phyloP scores from a whole-genome alignment of 495 filamentous ascomycete genomes.

The Hamigera avellanea region DNA sequence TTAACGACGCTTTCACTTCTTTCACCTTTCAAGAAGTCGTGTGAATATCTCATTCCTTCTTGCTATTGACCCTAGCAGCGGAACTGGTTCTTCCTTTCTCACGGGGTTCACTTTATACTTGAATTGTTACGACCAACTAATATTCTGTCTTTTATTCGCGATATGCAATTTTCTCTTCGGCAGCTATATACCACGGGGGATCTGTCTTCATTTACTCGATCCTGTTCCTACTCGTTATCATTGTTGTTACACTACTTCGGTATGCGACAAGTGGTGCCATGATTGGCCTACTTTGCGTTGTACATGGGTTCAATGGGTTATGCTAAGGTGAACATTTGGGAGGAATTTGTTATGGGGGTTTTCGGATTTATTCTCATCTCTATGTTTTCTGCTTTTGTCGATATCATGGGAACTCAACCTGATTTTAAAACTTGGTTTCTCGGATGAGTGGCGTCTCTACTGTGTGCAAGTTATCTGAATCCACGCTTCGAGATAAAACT shows the following conservation, averaged over 20 bases:
- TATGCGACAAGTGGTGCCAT: no score
- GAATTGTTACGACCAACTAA: conserved; percentile 14
- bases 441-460: no score
- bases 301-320: conserved; percentile 2
- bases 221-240: conserved; percentile 1
- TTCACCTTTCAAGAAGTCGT: neutral
- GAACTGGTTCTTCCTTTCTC: conserved; percentile 14
- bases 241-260: conserved; percentile 3
- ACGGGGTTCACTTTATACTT: neutral
- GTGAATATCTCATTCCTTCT: neutral
- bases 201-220: conserved; percentile 7
- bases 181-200: conserved; percentile 21
- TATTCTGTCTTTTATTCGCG: conserved; percentile 17
- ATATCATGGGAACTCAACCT: no score
- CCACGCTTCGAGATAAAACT: no score
- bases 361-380: neutral
- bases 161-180: conserved; percentile 6
- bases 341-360: neutral
- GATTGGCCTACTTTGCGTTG: no score
- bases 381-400: neutral
- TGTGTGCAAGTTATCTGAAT: no score
- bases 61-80: neutral
- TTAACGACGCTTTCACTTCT: neutral
- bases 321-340: conserved; percentile 3
- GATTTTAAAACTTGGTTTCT: no score